A percentile compares a stretch with the other conserved stretches of the same genome.
These are phyloP conservation scores for Rhizophagus prolifer DNA, from an alignment of 192 early-diverging fungal species.

Conservation along the genomic window DNA sequence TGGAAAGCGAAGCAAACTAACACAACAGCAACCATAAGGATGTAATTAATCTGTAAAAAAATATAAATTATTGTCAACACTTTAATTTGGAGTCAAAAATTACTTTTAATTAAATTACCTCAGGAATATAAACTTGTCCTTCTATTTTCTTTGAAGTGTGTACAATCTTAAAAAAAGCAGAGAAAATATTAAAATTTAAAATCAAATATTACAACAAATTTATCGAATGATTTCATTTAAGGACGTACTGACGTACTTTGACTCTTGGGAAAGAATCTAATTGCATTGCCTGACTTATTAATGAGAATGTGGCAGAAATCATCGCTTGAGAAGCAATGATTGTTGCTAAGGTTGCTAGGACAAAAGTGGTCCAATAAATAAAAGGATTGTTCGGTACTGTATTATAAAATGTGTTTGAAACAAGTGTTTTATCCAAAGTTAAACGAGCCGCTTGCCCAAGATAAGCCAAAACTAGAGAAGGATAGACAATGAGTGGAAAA, in stretches of 20 bases:
- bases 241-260: slow-evolving; percentile 21
- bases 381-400: not conserved
- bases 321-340: slow-evolving; percentile 61
- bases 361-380: slow-evolving; percentile 44
- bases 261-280: slow-evolving; percentile 50
- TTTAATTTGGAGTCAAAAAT: not conserved
- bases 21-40: slow-evolving; percentile 43
- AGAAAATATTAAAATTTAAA: slow-evolving; percentile 1
- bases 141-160: slow-evolving; percentile 40
- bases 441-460: slow-evolving; percentile 43
- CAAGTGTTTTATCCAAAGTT: slow-evolving; percentile 4
- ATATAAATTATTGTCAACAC: not conserved
- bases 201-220: not conserved
- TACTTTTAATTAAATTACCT: slow-evolving; percentile 4
- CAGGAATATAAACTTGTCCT: slow-evolving; percentile 52
- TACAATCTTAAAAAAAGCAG: slow-evolving; percentile 21
- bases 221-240: not conserved
- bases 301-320: slow-evolving; percentile 52
- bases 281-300: slow-evolving; percentile 56
- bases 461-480: slow-evolving; percentile 47
- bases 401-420: slow-evolving; percentile 7
- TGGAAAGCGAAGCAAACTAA: slow-evolving; percentile 41
- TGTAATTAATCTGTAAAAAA: slow-evolving; percentile 40
- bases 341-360: slow-evolving; percentile 53
- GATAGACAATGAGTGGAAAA: slow-evolving; percentile 48